Evolutionary conservation across 2,329 filamentous ascomycete genomes (phyloP), one percentile per base, ranked within the genome.

Genomic region (Stachybotrys elegans): DNA sequence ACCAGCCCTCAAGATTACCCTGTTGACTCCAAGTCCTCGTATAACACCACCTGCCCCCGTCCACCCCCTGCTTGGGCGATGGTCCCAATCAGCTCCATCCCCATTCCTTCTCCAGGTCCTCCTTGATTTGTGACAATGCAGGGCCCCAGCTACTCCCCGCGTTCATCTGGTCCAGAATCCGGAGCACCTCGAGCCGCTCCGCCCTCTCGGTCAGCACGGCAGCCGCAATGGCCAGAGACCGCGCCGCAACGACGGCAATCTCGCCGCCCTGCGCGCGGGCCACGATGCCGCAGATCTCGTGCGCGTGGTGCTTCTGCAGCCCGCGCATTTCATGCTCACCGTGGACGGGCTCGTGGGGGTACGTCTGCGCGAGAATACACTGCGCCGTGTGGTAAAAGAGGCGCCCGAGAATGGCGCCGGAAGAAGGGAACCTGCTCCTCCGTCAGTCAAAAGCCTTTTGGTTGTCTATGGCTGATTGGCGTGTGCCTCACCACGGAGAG

Each of bases 371-470:
- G 5, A 96, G 76, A 25, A 96, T 69, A 50, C 87, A 85, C 67
- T 92, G 84, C 19, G 87, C 83, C 0, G 88, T 93, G 59, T 96
- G 91, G 59, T 94, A 96, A 61, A 95, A 90, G 8, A 96, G 73
- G 38, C 88, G 81, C 4, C 87, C 88, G 21, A 95, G 79, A 23
- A 93, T 83, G 4, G 88, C 87, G 4, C 87, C 78, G n/a, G n/a
- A n/a, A n/a, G n/a, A n/a, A n/a, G n/a, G n/a, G n/a, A n/a, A n/a
- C n/a, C n/a, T n/a, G n/a, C n/a, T n/a, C n/a, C n/a, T n/a, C n/a
- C n/a, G n/a, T n/a, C n/a, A n/a, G n/a, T n/a, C n/a, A n/a, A n/a
- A n/a, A n/a, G n/a, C n/a, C n/a, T n/a, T n/a, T n/a, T n/a, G n/a
- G n/a, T n/a, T n/a, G n/a, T n/a, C n/a, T n/a, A n/a, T n/a, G n/a